phyloP scores from a whole-genome alignment of 2,329 filamentous ascomycete species.

The Ceratocystis destructans region DNA sequence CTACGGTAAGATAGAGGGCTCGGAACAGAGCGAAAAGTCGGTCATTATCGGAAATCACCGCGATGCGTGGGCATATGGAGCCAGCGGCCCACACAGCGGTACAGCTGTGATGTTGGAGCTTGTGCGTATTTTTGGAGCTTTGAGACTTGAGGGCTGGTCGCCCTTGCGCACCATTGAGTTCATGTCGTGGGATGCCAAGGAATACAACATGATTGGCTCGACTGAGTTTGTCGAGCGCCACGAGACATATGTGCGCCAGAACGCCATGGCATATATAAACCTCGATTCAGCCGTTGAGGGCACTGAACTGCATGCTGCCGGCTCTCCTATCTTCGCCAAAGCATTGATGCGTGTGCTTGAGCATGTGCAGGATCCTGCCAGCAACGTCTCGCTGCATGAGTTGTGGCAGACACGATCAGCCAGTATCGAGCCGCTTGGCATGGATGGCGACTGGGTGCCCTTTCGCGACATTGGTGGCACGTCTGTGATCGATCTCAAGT shows the following conservation, averaged over 20 bases:
- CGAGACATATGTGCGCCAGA: slow-evolving; percentile 53
- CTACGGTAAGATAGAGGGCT: slow-evolving; percentile 67
- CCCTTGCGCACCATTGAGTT: slow-evolving; percentile 93
- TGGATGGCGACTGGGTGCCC: slow-evolving; percentile 69
- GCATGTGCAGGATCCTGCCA: slow-evolving; percentile 57
- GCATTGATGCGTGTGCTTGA: slow-evolving; percentile 59
- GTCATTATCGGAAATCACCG: slow-evolving; percentile 88
- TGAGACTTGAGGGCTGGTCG: slow-evolving; percentile 67
- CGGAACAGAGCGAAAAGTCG: slow-evolving; percentile 69
- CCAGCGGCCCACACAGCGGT: slow-evolving; percentile 71
- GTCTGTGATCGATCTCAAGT: slow-evolving; percentile 74
- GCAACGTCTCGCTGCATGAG: slow-evolving; percentile 57
- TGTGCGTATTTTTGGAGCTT: slow-evolving; percentile 67
- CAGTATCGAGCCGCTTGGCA: slow-evolving; percentile 54
- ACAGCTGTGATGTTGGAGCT: slow-evolving; percentile 87
- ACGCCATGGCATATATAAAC: slow-evolving; percentile 82
- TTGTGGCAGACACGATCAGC: slow-evolving; percentile 57
- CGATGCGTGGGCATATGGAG: slow-evolving; percentile 83
- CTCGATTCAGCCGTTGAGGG: slow-evolving; percentile 63
- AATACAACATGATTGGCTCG: slow-evolving; percentile 86
- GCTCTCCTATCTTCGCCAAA: slow-evolving; percentile 65
- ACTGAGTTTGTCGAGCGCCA: slow-evolving; percentile 91
- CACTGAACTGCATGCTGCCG: slow-evolving; percentile 53
- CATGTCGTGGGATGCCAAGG: slow-evolving; percentile 87
- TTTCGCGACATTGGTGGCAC: slow-evolving; percentile 88